Evolutionary conservation across 2,329 filamentous ascomycete species (phyloP).

Genomic region (Cercospora sojina): DNA sequence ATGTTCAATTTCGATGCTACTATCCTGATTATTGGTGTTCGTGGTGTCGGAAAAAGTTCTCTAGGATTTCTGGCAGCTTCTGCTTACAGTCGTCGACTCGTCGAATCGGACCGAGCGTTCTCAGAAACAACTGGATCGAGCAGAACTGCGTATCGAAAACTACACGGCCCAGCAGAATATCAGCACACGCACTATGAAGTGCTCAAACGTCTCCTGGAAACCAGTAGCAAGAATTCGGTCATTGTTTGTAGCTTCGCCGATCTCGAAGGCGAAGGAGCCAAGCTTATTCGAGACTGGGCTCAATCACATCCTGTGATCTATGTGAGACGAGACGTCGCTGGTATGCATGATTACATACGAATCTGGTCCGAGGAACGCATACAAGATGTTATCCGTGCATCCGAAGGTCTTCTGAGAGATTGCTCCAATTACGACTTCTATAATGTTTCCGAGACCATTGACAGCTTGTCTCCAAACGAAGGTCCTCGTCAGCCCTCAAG

Average conservation of each 20-base stretch:
- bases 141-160: conserved; percentile 62
- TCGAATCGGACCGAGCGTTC: conserved; percentile 70
- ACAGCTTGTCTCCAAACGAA: conserved; percentile 32
- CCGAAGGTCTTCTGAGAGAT: conserved; percentile 59
- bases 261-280: conserved; percentile 63
- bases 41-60: conserved; percentile 73
- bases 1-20: conserved; percentile 63
- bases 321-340: conserved; percentile 63
- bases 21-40: conserved; percentile 69
- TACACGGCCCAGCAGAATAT: conserved; percentile 62
- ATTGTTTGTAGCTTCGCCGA: conserved; percentile 70
- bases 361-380: conserved; percentile 57
- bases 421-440: conserved; percentile 76
- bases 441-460: conserved; percentile 61
- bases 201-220: conserved; percentile 58
- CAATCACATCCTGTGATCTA: conserved; percentile 69
- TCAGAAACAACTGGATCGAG: conserved; percentile 62
- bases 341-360: conserved; percentile 62
- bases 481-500: conserved; percentile 18
- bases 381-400: conserved; percentile 58
- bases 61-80: conserved; percentile 73
- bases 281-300: conserved; percentile 61
- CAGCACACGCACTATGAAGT: conserved; percentile 63
- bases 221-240: conserved; percentile 61
- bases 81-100: conserved; percentile 64